Base-by-base conservation (phyloP, 495 filamentous ascomycete genomes). In the Penicillium dipodomyicola region DNA sequence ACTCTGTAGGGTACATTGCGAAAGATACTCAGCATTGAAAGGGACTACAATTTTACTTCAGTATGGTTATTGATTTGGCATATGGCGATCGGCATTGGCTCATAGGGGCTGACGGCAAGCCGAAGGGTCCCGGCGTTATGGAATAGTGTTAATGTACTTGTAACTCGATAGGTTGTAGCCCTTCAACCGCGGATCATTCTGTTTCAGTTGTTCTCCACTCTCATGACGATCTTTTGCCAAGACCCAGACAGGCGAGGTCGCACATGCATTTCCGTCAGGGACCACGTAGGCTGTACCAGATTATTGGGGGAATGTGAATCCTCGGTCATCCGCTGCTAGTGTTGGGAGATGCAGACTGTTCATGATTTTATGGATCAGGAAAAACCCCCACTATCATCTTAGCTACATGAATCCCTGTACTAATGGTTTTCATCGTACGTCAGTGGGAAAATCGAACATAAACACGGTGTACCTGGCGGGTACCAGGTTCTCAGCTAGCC, bases 141-240 rank as follows among this genome's bases (percentile, higher is more conserved):
- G 49, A 47, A 58, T 57, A 43, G 20, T 43, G 30, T 54, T 49
- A 52, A 49, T 48, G 44, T 49, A 45, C 20, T 15, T 40, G 37
- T 62, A 49, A 49, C 19, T 37, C 15, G 23, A 52, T 30, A 52
- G 22, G 23, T 40, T 42, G 37, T 56, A 46, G 8, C 45, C 27
- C 17, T 39, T 46, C 48, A 61, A 59, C 59, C 60, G 63, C 63
- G 57, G 57, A 63, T 51, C 58, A 42, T 47, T 11, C 58, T 65
- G 65, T 67, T 67, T 65, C 67, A 70, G 62, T 54, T 29, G 49
- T 46, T 52, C 58, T 47, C 67, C 62, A 67, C 62, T 59, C 48
- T 49, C 32, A 46, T 59, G 65, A 61, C 51, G 63, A 65, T 64
- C 65, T 35, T 51, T 53, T 59, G 50, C 56, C 46, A 44, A 58